Conservation (phyloP, 768 basidiomycete species). For the Suillus weaverae region DNA sequence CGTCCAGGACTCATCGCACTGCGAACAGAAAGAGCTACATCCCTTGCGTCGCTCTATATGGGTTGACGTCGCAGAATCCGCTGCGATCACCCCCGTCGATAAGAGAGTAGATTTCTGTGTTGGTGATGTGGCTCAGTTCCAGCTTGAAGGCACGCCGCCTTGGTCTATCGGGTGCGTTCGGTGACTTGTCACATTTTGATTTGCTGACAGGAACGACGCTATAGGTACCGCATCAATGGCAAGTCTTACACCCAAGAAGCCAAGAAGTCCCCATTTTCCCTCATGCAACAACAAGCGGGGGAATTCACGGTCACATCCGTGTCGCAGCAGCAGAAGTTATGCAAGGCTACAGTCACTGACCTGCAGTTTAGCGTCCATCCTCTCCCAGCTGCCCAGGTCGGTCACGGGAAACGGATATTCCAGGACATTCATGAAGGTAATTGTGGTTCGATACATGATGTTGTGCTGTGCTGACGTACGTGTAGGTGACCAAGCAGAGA, state of each 20-base stretch:
- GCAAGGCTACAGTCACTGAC: constrained; percentile 79
- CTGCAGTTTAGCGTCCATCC: constrained; percentile 73
- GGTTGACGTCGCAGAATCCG: constrained; percentile 96
- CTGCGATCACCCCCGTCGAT: constrained; percentile 85
- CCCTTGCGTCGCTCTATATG: constrained; percentile 62
- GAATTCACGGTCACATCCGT: constrained; percentile 85
- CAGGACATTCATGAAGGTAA: constrained; percentile 90
- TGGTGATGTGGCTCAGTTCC: constrained; percentile 87
- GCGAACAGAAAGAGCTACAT: constrained; percentile 71
- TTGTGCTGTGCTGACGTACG: constrained; percentile 7
- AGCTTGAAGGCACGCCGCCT: constrained; percentile 90
- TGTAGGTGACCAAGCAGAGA: constrained; percentile 89
- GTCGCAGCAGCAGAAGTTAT: constrained; percentile 91
- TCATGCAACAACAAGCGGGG: constrained; percentile 79
- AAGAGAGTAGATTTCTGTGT: constrained; percentile 81
- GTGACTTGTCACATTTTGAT: constrained; percentile 4
- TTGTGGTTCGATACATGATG: background rate
- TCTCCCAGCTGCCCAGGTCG: constrained; percentile 86
- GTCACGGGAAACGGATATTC: constrained; percentile 75
- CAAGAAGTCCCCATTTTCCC: constrained; percentile 80
- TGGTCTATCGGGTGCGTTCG: constrained; percentile 79
- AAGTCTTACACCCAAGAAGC: constrained; percentile 72
- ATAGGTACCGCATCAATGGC: constrained; percentile 80
- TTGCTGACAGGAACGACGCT: constrained; percentile 9
- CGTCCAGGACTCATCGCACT: constrained; percentile 77